These are phyloP conservation scores for Dothideomycetes sp. DNA, from an alignment of 2,329 filamentous ascomycete genomes.

Conservation along the genomic window DNA sequence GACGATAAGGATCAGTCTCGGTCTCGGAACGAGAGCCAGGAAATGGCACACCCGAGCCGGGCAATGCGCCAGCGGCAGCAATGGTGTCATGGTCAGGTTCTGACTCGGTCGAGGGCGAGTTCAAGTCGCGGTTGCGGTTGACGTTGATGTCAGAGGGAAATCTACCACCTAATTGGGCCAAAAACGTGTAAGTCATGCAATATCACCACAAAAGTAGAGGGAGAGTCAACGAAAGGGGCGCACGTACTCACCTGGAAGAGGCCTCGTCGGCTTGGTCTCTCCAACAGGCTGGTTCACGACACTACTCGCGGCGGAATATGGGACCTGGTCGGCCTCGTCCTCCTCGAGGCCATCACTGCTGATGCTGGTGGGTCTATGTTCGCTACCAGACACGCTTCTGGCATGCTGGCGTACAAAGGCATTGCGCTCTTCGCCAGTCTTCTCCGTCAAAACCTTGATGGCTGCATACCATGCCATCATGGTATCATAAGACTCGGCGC, in stretches of 20 bases:
- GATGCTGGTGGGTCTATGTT: slow-evolving; percentile 45
- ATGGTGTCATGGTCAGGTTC: slow-evolving; percentile 49
- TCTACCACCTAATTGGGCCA: slow-evolving; percentile 48
- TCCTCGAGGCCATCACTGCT: slow-evolving; percentile 72
- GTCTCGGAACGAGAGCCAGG: slow-evolving; percentile 15
- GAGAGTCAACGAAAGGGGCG: slow-evolving; percentile 17
- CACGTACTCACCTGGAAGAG: slow-evolving; percentile 64
- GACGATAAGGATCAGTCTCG: slow-evolving; percentile 12
- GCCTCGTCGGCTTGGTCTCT: slow-evolving; percentile 47
- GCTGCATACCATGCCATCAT: slow-evolving; percentile 97
- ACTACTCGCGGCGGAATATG: slow-evolving; percentile 47
- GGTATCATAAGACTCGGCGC: slow-evolving; percentile 67
- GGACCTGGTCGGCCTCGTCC: slow-evolving; percentile 53
- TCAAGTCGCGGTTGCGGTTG: slow-evolving; percentile 48
- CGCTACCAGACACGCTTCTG: slow-evolving; percentile 60
- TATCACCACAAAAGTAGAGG: background rate
- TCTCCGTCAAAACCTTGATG: slow-evolving; percentile 81
- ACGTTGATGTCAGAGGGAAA: slow-evolving; percentile 92
- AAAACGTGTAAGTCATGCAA: slow-evolving; percentile 5
- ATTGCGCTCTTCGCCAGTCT: slow-evolving; percentile 75
- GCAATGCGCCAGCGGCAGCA: slow-evolving; percentile 33
- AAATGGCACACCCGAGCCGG: slow-evolving; percentile 14
- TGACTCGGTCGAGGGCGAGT: slow-evolving; percentile 68
- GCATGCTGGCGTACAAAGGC: slow-evolving; percentile 78
- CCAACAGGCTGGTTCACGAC: slow-evolving; percentile 22